Conservation (phyloP, 2,329 filamentous ascomycete species). For the Plenodomus lindquistii region DNA sequence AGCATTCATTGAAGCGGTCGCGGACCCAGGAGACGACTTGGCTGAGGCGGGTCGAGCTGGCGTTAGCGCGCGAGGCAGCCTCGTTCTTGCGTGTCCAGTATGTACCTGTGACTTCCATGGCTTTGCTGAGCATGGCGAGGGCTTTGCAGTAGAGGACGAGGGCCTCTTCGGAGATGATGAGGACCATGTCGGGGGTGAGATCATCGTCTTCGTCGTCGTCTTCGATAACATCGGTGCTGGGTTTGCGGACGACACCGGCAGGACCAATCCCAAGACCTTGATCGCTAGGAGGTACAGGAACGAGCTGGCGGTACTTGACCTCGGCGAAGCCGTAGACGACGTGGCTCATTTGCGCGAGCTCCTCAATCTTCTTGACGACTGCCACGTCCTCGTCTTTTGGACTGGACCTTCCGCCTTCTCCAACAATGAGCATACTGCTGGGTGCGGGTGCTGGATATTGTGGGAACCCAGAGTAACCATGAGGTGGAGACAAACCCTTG, state of each 20-base stretch:
- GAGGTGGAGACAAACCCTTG: slow-evolving; percentile 69
- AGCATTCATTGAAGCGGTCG: slow-evolving; percentile 90
- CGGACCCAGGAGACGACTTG: slow-evolving; percentile 95
- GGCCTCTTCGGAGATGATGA: slow-evolving; percentile 89
- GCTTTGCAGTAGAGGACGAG: slow-evolving; percentile 96
- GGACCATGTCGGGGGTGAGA: slow-evolving; percentile 81
- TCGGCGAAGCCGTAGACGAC: slow-evolving; percentile 98
- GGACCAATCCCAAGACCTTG: slow-evolving; percentile 65
- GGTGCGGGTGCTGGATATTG: slow-evolving; percentile 74
- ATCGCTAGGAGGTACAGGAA: slow-evolving; percentile 79
- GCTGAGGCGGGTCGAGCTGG: slow-evolving; percentile 74
- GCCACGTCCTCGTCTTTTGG: slow-evolving; percentile 76
- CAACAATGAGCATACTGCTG: slow-evolving; percentile 67
- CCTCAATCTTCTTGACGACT: slow-evolving; percentile 82
- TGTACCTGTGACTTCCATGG: slow-evolving; percentile 89
- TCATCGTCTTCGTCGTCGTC: slow-evolving; percentile 61
- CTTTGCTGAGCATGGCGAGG: slow-evolving; percentile 83
- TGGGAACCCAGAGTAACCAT: slow-evolving; percentile 79
- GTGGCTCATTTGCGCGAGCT: slow-evolving; percentile 89
- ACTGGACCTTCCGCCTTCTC: slow-evolving; percentile 64
- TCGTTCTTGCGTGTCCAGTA: slow-evolving; percentile 86
- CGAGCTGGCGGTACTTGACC: slow-evolving; percentile 97
- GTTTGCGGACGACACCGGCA: slow-evolving; percentile 52
- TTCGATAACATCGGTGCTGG: slow-evolving; percentile 54
- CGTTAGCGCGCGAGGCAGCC: slow-evolving; percentile 44